Evolutionary conservation across 2,329 filamentous ascomycete species (phyloP).

Genomic region (Coniochaeta hoffmannii): DNA sequence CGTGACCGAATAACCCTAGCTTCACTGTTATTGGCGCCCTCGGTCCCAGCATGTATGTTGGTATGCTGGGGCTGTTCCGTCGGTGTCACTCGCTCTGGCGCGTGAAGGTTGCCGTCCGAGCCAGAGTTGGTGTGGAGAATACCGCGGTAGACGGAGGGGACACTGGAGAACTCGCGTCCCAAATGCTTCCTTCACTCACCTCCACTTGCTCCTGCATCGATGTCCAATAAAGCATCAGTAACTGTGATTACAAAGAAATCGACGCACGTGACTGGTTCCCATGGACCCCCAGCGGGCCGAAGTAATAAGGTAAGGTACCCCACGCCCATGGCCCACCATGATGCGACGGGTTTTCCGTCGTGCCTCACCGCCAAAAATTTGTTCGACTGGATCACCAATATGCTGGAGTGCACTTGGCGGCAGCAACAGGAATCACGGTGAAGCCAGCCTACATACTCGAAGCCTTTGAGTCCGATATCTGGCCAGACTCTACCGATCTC

Average conservation of each 20-base stretch:
- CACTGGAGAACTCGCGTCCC: not conserved
- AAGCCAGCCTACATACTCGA: not conserved
- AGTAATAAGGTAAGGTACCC: too few relatives aligned
- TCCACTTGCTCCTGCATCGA: too few relatives aligned
- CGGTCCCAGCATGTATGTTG: constrained; percentile 62
- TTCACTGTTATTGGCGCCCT: constrained; percentile 66
- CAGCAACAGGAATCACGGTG: not conserved
- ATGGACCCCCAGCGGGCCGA: too few relatives aligned
- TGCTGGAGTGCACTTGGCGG: not conserved
- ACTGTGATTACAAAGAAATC: too few relatives aligned
- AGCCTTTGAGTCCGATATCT: not conserved
- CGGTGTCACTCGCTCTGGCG: constrained; percentile 64
- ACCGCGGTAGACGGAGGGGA: not conserved
- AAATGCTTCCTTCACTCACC: too few relatives aligned
- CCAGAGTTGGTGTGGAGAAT: not conserved
- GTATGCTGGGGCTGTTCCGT: constrained; percentile 62
- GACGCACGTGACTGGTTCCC: too few relatives aligned
- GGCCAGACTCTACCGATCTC: too few relatives aligned
- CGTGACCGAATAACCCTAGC: too few relatives aligned
- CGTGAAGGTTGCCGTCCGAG: constrained; percentile 58
- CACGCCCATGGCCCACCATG: too few relatives aligned
- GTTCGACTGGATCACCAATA: too few relatives aligned
- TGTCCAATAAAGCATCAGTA: too few relatives aligned
- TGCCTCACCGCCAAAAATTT: constrained; percentile 1
- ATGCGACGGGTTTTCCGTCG: not conserved